Conservation (phyloP, 2,329 filamentous ascomycete species). For the Aureobasidium mangrovei region DNA sequence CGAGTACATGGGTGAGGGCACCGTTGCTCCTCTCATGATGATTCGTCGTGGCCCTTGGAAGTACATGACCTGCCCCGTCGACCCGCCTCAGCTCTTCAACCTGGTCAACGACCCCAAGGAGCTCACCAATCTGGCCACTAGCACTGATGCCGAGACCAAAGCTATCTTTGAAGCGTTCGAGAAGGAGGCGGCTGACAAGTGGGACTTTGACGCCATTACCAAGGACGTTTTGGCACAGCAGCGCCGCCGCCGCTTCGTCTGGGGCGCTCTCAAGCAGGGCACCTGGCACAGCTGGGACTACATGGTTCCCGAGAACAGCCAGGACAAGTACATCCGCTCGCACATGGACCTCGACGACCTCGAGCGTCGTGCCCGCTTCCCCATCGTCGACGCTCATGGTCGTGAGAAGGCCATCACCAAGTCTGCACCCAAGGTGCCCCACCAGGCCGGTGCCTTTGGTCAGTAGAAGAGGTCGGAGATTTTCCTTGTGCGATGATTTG, state of each 20-base stretch:
- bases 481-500: too few relatives aligned
- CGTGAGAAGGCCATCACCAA: conserved; percentile 22
- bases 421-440: conserved; percentile 20
- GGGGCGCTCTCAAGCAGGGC: conserved; percentile 69
- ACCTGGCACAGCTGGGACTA: conserved; percentile 78
- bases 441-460: conserved; percentile 27
- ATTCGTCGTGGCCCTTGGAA: conserved; percentile 86
- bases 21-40: conserved; percentile 84
- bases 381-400: conserved; percentile 43
- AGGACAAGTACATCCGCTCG: conserved; percentile 68
- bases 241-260: conserved; percentile 68
- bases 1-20: conserved; percentile 92
- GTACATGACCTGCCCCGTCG: conserved; percentile 76
- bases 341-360: conserved; percentile 73
- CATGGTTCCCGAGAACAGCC: conserved; percentile 60
- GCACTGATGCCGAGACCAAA: conserved; percentile 30
- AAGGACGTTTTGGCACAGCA: conserved; percentile 66
- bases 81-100: conserved; percentile 79
- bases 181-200: conserved; percentile 62
- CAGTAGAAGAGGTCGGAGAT: conserved; percentile 19
- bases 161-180: conserved; percentile 53
- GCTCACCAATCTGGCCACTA: conserved; percentile 57
- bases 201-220: conserved; percentile 75
- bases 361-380: conserved; percentile 66
- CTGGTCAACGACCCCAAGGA: conserved; percentile 67